Conservation (phyloP, 2,329 filamentous ascomycete species). For the Aureobasidium subglaciale region DNA sequence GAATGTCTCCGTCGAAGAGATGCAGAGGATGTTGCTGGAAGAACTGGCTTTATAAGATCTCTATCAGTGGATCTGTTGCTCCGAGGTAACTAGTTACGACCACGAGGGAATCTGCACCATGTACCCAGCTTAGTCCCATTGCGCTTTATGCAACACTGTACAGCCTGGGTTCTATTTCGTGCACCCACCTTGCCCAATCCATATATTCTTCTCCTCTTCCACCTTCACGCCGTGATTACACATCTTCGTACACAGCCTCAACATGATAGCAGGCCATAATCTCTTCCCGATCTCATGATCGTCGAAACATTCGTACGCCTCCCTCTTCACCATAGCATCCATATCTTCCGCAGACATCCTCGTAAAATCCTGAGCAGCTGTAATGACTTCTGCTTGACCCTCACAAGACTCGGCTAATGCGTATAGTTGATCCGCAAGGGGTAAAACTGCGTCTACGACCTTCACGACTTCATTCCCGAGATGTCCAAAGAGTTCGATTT, state of each 20-base stretch:
- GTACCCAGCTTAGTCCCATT: no score
- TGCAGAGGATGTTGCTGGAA: no score
- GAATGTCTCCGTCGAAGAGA: no score
- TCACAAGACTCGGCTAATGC: constrained; percentile 3
- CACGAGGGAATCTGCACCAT: no score
- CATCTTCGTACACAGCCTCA: constrained; percentile 12
- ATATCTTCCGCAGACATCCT: constrained; percentile 4
- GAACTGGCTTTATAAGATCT: no score
- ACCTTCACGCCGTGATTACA: constrained; percentile 1
- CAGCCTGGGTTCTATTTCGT: background rate
- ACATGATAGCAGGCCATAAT: constrained; percentile 14
- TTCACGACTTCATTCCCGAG: constrained; percentile 17
- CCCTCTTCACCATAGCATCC: background rate
- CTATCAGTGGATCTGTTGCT: no score
- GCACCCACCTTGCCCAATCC: background rate
- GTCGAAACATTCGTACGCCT: background rate
- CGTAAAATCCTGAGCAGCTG: background rate
- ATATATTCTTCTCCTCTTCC: background rate
- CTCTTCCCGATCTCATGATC: background rate
- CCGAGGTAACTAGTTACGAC: no score
- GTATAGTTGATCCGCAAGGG: background rate
- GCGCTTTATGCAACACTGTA: no score
- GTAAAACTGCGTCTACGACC: constrained; percentile 13
- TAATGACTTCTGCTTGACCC: background rate
- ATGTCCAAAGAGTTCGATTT: constrained; percentile 15